Evolutionary conservation across 306 rosid genomes (phyloP), one percentile per base, ranked within the genome.

Genomic region (Urtica urens): DNA sequence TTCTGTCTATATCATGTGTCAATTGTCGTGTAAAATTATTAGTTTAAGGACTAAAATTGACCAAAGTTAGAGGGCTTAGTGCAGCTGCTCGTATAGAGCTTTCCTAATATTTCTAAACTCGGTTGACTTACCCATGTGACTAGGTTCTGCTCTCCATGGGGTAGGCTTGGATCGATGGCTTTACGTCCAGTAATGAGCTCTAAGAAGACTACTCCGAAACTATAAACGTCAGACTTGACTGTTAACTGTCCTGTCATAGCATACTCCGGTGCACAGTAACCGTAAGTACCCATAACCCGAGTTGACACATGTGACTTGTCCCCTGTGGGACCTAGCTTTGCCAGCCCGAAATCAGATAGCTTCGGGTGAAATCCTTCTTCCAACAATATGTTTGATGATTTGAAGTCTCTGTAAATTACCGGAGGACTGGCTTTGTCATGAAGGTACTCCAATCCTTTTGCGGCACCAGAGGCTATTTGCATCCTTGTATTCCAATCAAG

Each of bases 181-280:
- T 77, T 86, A 2, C 95, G 87, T 46, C 95, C 93, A 51, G 95
- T 86, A 38, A 86, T 81, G 46, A 86, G 71, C 79, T 86, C 95
- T 57, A 86, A 65, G 67, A 86, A 86, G 49, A 86, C 95, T 11
- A 86, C 95, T 39, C 95, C 95, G 21, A 81, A 86, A 53, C 95
- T 86, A 55, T 81, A 86, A 26, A 86, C 95, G 6, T 86, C 95
- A 19, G 95, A 86, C 62, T 86, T 86, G 62, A 81, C 93, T 1
- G 95, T 86, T 62, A 86, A 70, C 54, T 86, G 93, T 44, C 95
- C 95, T 8, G 88, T 86, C 95, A 86, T 86, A 23, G 95, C 95
- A 70, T 86, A 81, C 59, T 86, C 95, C 3, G 95, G 95, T 55
- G 95, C 95, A 55, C 95, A 86, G 57, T 86, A 86, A 45, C 95